Conservation (phyloP, 1,284 basidiomycete genomes). For the Dichomitus squalens region DNA sequence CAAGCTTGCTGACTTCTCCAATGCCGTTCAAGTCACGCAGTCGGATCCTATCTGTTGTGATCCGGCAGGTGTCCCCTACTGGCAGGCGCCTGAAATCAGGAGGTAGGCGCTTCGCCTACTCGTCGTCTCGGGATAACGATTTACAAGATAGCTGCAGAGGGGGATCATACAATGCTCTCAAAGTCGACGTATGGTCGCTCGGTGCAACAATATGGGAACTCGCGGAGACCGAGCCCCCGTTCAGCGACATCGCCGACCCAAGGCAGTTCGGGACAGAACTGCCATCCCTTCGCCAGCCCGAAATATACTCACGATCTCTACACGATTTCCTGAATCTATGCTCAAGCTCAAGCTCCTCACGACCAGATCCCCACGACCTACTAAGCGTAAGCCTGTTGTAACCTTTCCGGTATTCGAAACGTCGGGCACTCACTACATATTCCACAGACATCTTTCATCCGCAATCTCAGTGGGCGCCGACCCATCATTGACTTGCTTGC, state of each 20-base stretch:
- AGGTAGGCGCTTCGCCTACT: conserved; percentile 42
- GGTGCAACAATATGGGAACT: conserved; percentile 84
- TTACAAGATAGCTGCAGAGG: conserved; percentile 42
- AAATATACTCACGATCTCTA: conserved; percentile 66
- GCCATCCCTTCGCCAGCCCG: conserved; percentile 61
- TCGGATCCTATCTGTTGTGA: conserved; percentile 54
- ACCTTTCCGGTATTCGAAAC: not conserved
- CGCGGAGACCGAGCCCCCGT: conserved; percentile 73
- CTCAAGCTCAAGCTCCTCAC: conserved; percentile 56
- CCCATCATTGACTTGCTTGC: conserved; percentile 66
- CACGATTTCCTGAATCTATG: conserved; percentile 74
- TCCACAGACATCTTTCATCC: conserved; percentile 60
- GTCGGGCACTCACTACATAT: conserved; percentile 1
- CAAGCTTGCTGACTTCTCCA: conserved; percentile 82
- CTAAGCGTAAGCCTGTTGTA: conserved; percentile 54
- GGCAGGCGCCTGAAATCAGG: conserved; percentile 78
- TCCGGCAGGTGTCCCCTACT: conserved; percentile 70
- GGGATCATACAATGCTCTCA: conserved; percentile 70
- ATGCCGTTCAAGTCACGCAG: conserved; percentile 57
- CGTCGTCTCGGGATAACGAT: not conserved
- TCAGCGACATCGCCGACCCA: conserved; percentile 54
- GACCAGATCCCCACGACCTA: conserved; percentile 62
- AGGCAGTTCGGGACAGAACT: conserved; percentile 57
- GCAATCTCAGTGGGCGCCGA: conserved; percentile 65
- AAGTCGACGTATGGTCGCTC: conserved; percentile 79